Evolutionary conservation across 2,329 filamentous ascomycete species (phyloP), one percentile per base, ranked within the genome.

Genomic region (Clonostachys rhizophaga): DNA sequence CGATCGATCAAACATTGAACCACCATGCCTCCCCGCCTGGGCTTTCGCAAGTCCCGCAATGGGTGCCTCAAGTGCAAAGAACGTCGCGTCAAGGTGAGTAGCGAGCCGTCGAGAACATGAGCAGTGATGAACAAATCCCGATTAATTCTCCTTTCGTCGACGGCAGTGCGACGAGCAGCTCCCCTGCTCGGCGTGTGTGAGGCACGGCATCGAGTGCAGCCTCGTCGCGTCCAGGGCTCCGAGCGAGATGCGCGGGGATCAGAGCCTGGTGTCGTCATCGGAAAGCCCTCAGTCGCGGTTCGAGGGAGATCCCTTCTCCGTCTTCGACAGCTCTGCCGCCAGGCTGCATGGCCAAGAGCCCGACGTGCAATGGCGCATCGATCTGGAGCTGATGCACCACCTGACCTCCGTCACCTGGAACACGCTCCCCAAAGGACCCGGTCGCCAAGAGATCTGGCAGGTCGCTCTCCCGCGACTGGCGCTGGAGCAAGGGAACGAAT

Each of bases 381-480:
- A 68, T 46, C 59, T 68, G 12, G 60, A 65, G 47, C 54, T 68
- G 37, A 60, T 68, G 54, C 63, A 68, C 39, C 64, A 68, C 40
- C 67, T 59, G 44, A 60, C 59, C 3, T 54, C 59, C 7, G 51
- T 47, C 3, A 63, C 63, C 1, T 63, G 54, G 42, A 46, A 56
- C 7, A 63, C 63, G 3, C 49, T 67, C 8, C 64, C 64, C 0
- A 54, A 60, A 7, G 51, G 50, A 33, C 55, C 55, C 5, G 16
- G 34, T 6, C 11, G 34, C 13, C 12, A n/a, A 40, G 18, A 40
- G 17, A 50, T 62, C 11, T 65, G 64, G 64, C 62, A 64, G 51
- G 47, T 53, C 3, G 56, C 58, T 7, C 43, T 58, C 6, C 58
- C 58, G 2, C 54, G 53, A 33, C 45, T 65, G 4, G 59, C 59